A percentile compares a stretch with the other conserved stretches of the same genome.
phyloP scores from a whole-genome alignment of 768 basidiomycete genomes.

The Kwoniella sp. region DNA sequence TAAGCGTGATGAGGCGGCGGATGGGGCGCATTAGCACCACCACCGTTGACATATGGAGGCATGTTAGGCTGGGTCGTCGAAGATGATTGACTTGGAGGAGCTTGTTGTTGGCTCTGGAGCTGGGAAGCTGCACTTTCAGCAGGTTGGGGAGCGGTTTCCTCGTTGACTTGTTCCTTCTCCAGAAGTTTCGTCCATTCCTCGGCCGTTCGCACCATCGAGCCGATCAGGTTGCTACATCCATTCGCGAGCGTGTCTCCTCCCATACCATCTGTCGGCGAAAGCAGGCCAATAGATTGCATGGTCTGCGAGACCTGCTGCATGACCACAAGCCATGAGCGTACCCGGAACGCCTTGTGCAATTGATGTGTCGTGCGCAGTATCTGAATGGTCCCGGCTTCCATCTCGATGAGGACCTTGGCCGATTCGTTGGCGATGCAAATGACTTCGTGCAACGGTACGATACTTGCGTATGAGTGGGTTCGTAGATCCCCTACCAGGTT shows the following conservation, averaged over 20 bases:
- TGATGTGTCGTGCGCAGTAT: conserved; percentile 14
- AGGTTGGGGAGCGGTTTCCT: background rate
- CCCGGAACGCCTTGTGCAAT: conserved; percentile 15
- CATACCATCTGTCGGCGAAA: conserved; percentile 5
- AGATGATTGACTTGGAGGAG: background rate
- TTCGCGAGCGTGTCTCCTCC: conserved; percentile 34
- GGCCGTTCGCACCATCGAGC: conserved; percentile 43
- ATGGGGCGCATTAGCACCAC: background rate
- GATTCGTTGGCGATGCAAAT: conserved; percentile 37
- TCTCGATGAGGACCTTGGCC: conserved; percentile 43
- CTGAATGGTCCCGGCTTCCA: conserved; percentile 35
- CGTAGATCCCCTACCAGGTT: conserved; percentile 13
- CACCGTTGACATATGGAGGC: conserved; percentile 1
- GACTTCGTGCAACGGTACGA: conserved; percentile 39
- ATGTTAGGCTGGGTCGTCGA: background rate
- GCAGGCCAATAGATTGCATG: conserved; percentile 15
- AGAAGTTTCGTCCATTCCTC: conserved; percentile 31
- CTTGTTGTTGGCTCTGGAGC: background rate
- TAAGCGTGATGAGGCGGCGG: background rate
- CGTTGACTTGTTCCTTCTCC: conserved; percentile 17
- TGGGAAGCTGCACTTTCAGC: background rate
- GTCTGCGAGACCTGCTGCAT: conserved; percentile 30
- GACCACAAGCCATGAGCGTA: conserved; percentile 24
- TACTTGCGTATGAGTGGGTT: conserved; percentile 1
- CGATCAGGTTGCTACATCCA: conserved; percentile 45